phyloP scores from a whole-genome alignment of 2,329 filamentous ascomycete species.

The Pseudopyrenochaeta lycopersici region DNA sequence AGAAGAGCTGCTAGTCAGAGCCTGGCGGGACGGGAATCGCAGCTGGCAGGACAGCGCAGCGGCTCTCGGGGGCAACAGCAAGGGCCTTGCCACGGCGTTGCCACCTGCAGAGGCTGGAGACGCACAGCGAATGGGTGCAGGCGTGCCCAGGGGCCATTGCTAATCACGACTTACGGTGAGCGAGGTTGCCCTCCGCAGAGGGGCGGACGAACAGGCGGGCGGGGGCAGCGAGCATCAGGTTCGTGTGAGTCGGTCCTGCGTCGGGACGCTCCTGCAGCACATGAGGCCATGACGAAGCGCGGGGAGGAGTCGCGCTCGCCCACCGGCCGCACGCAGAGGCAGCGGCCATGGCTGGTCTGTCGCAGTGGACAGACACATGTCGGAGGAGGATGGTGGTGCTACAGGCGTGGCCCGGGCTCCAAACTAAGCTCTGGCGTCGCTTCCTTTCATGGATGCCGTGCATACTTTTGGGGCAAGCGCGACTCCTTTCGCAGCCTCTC shows the following conservation, averaged over 20 bases:
- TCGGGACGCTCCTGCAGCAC: background rate
- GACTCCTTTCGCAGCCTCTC: conserved; percentile 31
- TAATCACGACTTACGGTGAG: conserved; percentile 17
- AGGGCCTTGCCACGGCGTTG: conserved; percentile 7
- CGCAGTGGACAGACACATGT: conserved; percentile 16
- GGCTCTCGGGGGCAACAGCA: conserved; percentile 1
- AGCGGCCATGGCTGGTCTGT: background rate
- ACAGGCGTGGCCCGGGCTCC: conserved; percentile 24
- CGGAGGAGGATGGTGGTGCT: conserved; percentile 18
- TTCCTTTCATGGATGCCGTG: conserved; percentile 24
- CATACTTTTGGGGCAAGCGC: conserved; percentile 23
- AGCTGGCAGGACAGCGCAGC: conserved; percentile 31
- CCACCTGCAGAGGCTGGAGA: conserved; percentile 10
- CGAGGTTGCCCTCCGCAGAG: background rate
- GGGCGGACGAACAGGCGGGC: conserved; percentile 23
- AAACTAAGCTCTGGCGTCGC: conserved; percentile 25
- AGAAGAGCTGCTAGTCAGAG: conserved; percentile 46
- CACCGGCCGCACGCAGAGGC: background rate
- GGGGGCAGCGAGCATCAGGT: background rate
- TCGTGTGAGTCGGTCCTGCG: background rate
- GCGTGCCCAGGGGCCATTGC: conserved; percentile 16
- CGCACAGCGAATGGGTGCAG: conserved; percentile 12
- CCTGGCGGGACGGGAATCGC: conserved; percentile 33
- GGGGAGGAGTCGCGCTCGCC: background rate
- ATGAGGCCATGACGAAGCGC: background rate